A percentile compares a stretch with the other conserved stretches of the same genome.
Evolutionary conservation across 2,329 filamentous ascomycete genomes (phyloP).

Genomic region (Fusarium nematophilum): DNA sequence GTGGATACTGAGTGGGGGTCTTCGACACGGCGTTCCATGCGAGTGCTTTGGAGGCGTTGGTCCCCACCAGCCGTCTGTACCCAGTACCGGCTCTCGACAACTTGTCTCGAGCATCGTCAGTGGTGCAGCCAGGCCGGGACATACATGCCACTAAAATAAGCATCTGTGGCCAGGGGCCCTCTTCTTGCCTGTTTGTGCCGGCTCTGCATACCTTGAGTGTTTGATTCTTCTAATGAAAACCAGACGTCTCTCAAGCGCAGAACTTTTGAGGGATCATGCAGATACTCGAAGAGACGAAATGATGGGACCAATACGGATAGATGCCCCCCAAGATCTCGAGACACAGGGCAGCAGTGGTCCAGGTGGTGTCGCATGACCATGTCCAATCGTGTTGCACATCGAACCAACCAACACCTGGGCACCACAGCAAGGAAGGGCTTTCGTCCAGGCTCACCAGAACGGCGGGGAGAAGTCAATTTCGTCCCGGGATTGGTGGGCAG

Average conservation of each 20-base stretch:
- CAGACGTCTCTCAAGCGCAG: too few species aligned
- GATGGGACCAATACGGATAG: conserved; percentile 1
- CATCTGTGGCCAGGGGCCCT: conserved; percentile 39
- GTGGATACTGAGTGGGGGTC: conserved; percentile 43
- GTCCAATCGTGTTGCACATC: conserved; percentile 9
- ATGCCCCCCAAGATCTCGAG: neutral
- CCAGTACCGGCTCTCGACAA: conserved; percentile 24
- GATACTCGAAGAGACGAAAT: neutral
- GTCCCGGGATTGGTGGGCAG: conserved; percentile 10
- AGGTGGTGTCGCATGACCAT: conserved; percentile 14
- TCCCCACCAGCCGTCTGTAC: conserved; percentile 29
- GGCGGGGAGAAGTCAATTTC: conserved; percentile 7
- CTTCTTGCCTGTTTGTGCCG: conserved; percentile 21
- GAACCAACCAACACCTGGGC: neutral
- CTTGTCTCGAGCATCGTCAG: conserved; percentile 34
- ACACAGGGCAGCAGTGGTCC: conserved; percentile 4
- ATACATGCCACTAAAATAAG: conserved; percentile 42
- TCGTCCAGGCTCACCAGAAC: conserved; percentile 4
- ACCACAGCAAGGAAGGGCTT: conserved; percentile 4
- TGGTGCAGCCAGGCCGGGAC: conserved; percentile 23
- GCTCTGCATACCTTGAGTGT: conserved; percentile 32
- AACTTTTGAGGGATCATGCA: conserved; percentile 1
- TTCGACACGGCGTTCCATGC: conserved; percentile 40
- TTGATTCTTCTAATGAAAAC: conserved; percentile 43
- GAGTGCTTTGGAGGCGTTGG: conserved; percentile 38